phyloP scores from a whole-genome alignment of 805 yeast genomes.

The Myxozyma geophila region DNA sequence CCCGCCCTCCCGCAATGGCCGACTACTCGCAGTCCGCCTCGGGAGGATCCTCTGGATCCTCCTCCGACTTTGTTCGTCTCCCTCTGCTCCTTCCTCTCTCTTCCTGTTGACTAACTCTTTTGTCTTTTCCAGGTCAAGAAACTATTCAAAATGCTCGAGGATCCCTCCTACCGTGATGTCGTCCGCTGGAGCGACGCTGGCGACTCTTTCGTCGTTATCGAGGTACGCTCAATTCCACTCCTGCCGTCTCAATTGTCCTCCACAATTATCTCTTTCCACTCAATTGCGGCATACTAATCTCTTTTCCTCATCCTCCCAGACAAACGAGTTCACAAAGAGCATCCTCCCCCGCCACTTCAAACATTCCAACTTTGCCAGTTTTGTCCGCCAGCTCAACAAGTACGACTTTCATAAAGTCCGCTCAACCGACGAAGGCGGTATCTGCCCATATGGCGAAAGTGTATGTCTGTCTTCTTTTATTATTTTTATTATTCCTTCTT shows the following conservation, averaged over 20 bases:
- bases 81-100: neutral
- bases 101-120: neutral
- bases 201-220: constrained; percentile 83
- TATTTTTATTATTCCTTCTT: neutral
- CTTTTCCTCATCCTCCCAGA: constrained; percentile 41
- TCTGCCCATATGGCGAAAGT: constrained; percentile 64
- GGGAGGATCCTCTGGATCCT: constrained; percentile 34
- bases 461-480: too few relatives aligned
- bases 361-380: constrained; percentile 91
- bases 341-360: constrained; percentile 92
- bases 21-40: constrained; percentile 23
- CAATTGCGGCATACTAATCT: neutral
- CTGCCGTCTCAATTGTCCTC: neutral
- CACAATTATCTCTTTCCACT: neutral
- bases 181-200: constrained; percentile 89
- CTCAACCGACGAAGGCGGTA: constrained; percentile 63
- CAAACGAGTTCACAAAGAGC: constrained; percentile 85
- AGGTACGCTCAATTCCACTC: constrained; percentile 45
- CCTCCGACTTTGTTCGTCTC: constrained; percentile 37
- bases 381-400: constrained; percentile 92
- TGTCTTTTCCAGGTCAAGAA: neutral
- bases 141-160: constrained; percentile 77
- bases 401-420: constrained; percentile 97
- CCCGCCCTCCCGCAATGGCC: constrained; percentile 19
- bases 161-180: constrained; percentile 69